Evolutionary conservation across 768 basidiomycete species (phyloP), one percentile per base, ranked within the genome.

Genomic region (Mycena amicta): DNA sequence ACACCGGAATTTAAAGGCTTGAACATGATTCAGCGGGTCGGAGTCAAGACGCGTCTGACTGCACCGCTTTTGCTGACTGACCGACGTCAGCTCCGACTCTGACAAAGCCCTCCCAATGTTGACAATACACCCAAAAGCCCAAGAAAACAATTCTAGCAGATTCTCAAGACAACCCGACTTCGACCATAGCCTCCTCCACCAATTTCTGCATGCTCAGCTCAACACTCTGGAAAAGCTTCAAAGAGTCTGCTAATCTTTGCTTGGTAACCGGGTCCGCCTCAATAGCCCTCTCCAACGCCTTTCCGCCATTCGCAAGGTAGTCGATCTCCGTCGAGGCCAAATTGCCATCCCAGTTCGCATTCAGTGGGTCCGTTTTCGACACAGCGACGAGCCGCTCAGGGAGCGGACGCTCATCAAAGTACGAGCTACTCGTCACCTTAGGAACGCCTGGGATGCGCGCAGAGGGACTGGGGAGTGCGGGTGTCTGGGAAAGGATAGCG

Each of bases 171-270:
- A 13, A 8, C 13, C 47, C 26, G 27, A 49, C 47, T 20, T 56
- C 49, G 23, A 12, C 26, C 20, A 56, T 56, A 16, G 55, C 55
- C 27, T 51, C 33, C 39, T 56, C 55, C 18, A 56, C 45, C 3
- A 56, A 11, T 20, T n/a, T 39, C 50, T 56, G 50, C 23, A 49
- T 56, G 18, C 18, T 56, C 46, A 59, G 15, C 68, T 77, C 77
- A 66, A 67, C 69, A 59, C 68, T 70, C 12, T 66, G 69, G 61
- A 78, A 76, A 13, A 74, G 70, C 63, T 63, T 60, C 29, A 77
- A 62, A 43, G 76, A 74, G 51, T 76, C 75, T 22, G 61, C 61
- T 26, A 78, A 61, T 61, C 75, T 74, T 49, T 74, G 67, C 26
- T 68, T 69, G 26, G 73, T 67, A 57, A 72, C 74, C 46, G 60